A percentile compares a stretch with the other conserved stretches of the same genome.
phyloP scores from a whole-genome alignment of 306 rosid genomes.

The Fagus crenata region DNA sequence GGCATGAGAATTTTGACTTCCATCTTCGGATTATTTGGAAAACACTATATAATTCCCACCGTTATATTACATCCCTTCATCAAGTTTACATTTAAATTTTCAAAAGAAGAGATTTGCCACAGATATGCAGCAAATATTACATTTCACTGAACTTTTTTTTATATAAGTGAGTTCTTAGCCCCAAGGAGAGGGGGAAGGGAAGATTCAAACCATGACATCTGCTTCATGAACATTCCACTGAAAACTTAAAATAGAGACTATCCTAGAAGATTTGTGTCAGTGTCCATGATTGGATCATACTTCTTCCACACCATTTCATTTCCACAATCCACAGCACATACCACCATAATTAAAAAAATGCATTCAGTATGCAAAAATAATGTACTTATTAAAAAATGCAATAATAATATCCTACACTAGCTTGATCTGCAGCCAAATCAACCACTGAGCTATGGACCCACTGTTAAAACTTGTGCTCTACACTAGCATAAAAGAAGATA shows the following conservation, averaged over 20 bases:
- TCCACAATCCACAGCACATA: no score
- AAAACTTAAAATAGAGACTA: not conserved
- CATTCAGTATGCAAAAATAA: not conserved
- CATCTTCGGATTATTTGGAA: not conserved
- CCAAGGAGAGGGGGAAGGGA: no score
- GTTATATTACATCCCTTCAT: not conserved
- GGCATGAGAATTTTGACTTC: not conserved
- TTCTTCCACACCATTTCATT: not conserved
- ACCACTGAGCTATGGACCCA: no score
- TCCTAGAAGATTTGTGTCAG: not conserved
- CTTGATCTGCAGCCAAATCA: no score
- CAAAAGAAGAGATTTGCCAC: not conserved
- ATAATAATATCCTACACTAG: not conserved
- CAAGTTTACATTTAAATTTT: not conserved
- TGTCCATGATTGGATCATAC: not conserved
- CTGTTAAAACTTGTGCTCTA: no score
- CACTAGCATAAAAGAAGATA: not conserved
- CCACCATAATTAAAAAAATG: not conserved
- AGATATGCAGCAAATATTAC: not conserved
- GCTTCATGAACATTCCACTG: no score
- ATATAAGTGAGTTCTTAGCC: no score
- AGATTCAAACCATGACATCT: no score
- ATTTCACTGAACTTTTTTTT: no score
- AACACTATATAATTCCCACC: not conserved
- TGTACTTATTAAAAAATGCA: not conserved